Percentiles rank a stretch among this genome's conserved stretches.
Conservation (phyloP, 768 basidiomycete species). For the Boletus eberwhitei region DNA sequence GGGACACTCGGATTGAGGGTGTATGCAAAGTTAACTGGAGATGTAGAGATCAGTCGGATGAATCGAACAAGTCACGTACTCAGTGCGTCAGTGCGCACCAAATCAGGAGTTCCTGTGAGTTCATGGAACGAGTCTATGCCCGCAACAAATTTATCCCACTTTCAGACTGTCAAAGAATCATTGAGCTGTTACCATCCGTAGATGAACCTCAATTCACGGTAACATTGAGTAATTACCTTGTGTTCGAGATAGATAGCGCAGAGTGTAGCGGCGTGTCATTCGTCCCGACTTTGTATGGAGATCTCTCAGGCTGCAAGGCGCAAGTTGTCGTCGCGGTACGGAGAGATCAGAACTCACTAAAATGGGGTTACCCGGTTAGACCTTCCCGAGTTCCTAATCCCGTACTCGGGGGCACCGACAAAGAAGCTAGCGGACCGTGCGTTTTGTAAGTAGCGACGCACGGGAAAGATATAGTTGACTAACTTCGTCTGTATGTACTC, state of each 20-base stretch:
- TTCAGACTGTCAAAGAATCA: slow-evolving; percentile 7
- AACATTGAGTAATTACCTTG: slow-evolving; percentile 17
- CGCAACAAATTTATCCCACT: slow-evolving; percentile 12
- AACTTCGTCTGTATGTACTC: too few relatives aligned
- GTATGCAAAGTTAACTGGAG: slow-evolving; percentile 15
- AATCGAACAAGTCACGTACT: background rate
- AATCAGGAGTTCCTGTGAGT: slow-evolving; percentile 4
- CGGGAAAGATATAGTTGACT: too few relatives aligned
- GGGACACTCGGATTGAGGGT: too few relatives aligned
- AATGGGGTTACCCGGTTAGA: too few relatives aligned
- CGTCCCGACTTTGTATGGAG: slow-evolving; percentile 13
- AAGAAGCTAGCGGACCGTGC: too few relatives aligned
- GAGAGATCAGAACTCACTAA: too few relatives aligned
- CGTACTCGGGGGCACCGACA: too few relatives aligned
- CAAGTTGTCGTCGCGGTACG: too few relatives aligned
- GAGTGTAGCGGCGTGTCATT: slow-evolving; percentile 11
- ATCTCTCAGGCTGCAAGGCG: too few relatives aligned
- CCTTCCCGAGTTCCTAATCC: too few relatives aligned
- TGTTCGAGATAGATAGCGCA: slow-evolving; percentile 4
- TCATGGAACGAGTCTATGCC: slow-evolving; percentile 17
- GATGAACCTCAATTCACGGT: background rate
- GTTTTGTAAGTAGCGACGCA: too few relatives aligned
- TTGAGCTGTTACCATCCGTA: too few relatives aligned
- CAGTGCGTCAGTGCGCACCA: slow-evolving; percentile 12
- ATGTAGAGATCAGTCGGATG: background rate